Percentiles rank a stretch among this genome's conserved stretches.
phyloP scores from a whole-genome alignment of 805 yeast genomes.

The Teunomyces gatunensis region DNA sequence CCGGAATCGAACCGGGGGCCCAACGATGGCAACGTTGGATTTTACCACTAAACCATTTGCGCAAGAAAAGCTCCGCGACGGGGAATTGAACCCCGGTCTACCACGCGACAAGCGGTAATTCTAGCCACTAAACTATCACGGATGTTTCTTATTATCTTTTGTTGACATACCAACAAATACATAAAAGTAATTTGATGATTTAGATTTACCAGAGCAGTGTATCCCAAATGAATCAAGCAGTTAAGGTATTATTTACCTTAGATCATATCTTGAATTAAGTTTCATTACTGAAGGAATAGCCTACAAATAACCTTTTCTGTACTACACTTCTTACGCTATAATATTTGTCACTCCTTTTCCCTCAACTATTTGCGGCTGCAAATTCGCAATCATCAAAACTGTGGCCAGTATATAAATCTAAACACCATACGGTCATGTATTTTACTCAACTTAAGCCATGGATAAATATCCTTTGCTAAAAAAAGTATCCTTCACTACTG shows the following conservation, averaged over 20 bases:
- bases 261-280: neutral
- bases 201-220: too few relatives aligned
- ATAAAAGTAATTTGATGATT: too few relatives aligned
- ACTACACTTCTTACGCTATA: too few relatives aligned
- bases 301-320: too few relatives aligned
- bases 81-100: conserved; percentile 4
- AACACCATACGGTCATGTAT: neutral
- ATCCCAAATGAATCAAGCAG: too few relatives aligned
- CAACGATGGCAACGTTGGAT: conserved; percentile 6
- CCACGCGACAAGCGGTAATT: conserved; percentile 4
- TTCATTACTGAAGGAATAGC: neutral
- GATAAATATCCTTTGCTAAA: neutral
- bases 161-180: neutral
- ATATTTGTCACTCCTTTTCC: neutral
- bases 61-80: conserved; percentile 1
- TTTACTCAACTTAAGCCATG: neutral
- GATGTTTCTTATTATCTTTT: neutral
- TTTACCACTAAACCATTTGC: conserved; percentile 6
- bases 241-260: neutral
- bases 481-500: neutral
- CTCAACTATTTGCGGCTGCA: neutral
- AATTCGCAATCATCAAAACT: conserved; percentile 2
- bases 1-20: conserved; percentile 6
- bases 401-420: neutral
- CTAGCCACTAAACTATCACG: conserved; percentile 4